Conservation (phyloP, 2,329 filamentous ascomycete genomes). For the Cladorrhinum sp. region DNA sequence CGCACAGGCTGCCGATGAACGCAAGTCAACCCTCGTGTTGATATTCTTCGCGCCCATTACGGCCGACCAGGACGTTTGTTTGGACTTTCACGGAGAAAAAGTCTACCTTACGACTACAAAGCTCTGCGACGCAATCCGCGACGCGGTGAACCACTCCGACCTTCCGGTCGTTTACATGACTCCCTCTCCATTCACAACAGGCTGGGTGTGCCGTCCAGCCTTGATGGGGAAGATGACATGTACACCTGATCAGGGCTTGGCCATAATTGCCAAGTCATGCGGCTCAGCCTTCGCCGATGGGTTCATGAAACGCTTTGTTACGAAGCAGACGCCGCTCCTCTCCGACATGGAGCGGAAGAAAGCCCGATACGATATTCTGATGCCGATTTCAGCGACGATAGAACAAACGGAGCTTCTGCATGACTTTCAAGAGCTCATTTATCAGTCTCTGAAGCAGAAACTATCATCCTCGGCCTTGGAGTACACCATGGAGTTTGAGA, state of each 20-base stretch:
- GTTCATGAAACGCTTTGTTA: conserved; percentile 16
- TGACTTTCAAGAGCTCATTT: conserved; percentile 20
- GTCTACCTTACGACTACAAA: conserved; percentile 12
- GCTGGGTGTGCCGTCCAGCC: conserved; percentile 25
- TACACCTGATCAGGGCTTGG: conserved; percentile 1
- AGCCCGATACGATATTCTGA: conserved; percentile 19
- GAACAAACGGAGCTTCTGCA: conserved; percentile 18
- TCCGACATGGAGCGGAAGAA: conserved; percentile 11
- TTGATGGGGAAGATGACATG: conserved; percentile 6
- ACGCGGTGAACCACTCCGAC: conserved; percentile 11
- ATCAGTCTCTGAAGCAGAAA: conserved; percentile 19
- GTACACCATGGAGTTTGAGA: conserved; percentile 14
- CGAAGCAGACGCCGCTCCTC: conserved; percentile 16
- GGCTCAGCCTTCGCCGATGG: conserved; percentile 23
- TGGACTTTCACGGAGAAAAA: conserved; percentile 17
- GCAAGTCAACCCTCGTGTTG: conserved; percentile 16
- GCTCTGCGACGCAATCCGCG: conserved; percentile 14
- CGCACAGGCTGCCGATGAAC: conserved; percentile 11
- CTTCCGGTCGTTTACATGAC: conserved; percentile 20
- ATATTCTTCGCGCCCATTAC: conserved; percentile 24
- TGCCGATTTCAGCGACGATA: conserved; percentile 18
- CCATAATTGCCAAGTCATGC: conserved; percentile 19
- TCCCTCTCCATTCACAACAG: conserved; percentile 23
- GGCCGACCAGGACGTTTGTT: conserved; percentile 22
- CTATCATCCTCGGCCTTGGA: conserved; percentile 11